Evolutionary conservation across 257 asterid species (phyloP).

Genomic region (Solanum chiquidenum): DNA sequence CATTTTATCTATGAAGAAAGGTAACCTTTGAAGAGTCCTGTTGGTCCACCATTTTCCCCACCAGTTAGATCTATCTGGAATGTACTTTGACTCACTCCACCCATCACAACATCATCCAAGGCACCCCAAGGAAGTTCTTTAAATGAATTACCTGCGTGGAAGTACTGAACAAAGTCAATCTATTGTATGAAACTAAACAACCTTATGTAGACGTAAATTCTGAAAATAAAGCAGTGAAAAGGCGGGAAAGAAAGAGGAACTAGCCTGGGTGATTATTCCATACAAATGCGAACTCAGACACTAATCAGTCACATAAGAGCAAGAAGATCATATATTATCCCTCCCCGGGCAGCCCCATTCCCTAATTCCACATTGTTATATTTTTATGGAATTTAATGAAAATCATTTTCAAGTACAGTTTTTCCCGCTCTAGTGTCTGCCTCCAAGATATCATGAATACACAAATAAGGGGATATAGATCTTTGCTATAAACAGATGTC

Average conservation of each 20-base stretch:
- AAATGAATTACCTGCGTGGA: slow-evolving; percentile 39
- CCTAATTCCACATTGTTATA: not conserved
- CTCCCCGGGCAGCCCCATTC: not conserved
- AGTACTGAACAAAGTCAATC: slow-evolving; percentile 1
- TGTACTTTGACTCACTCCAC: slow-evolving; percentile 92
- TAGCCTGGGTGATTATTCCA: not conserved
- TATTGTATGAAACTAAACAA: not conserved
- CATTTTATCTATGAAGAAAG: not conserved
- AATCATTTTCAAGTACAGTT: not conserved
- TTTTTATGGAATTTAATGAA: not conserved
- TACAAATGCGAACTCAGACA: not conserved
- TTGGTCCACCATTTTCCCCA: slow-evolving; percentile 71
- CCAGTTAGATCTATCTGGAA: slow-evolving; percentile 65
- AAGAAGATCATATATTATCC: not conserved
- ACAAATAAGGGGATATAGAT: not conserved
- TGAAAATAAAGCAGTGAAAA: not conserved
- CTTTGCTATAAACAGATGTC: not conserved
- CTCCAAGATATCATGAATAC: not conserved
- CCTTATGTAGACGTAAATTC: not conserved
- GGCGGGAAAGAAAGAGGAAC: not conserved
- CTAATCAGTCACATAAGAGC: not conserved
- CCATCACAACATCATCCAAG: slow-evolving; percentile 98
- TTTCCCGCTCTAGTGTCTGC: not conserved
- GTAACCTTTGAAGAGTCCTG: slow-evolving; percentile 85
- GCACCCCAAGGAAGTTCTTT: slow-evolving; percentile 91